Base-by-base conservation (phyloP, 768 basidiomycete genomes). In the Leccinum subgranulosum region DNA sequence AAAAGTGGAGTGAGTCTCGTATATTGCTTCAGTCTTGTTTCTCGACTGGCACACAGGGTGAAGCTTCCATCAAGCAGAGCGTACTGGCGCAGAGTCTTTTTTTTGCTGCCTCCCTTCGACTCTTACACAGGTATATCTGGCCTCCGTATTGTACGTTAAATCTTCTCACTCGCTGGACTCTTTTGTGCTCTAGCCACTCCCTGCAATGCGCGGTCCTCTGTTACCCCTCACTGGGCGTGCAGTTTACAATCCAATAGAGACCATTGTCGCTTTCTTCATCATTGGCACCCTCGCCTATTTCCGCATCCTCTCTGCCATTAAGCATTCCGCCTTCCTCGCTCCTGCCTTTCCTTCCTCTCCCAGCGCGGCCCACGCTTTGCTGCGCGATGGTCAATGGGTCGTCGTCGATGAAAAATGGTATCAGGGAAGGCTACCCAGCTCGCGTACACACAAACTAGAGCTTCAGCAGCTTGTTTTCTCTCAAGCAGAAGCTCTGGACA, bases 271-370 rank as follows among this genome's bases (percentile, higher is more conserved):
- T 71, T 89, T 92, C 77, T 92, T 87, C 72, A 84, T 94, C 66
- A 72, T 95, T 58, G 89, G 90, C 21, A 98, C 97, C 1, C 82
- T 98, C 52, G 90, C 92, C 49, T 98, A 98, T 74, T 97, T 98
- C 72, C 94, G 96, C 67, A 81, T 97, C 63, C 83, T 99, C 59
- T 84, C 84, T 55, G 90, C 90, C 53, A 90, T 98, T 68, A 94
- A 95, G 66, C 86, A 94, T 66, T 92, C 90, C 0, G 81, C 90
- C 23, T 88, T 94, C 73, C 82, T 94, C 54, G 84, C 84, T 1
- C 78, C 87, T 1, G 67, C 79, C 15, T 60, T 79, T 5, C 78
- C 81, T 0, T 70, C 80, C 2, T 66, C 77, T 0, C 75, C 86
- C 25, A 76, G 80, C 3, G 79, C 91, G 0, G 74, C 85, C 3